Evolutionary conservation across 2,329 filamentous ascomycete genomes (phyloP).

Genomic region (Salinomyces thailandicus): DNA sequence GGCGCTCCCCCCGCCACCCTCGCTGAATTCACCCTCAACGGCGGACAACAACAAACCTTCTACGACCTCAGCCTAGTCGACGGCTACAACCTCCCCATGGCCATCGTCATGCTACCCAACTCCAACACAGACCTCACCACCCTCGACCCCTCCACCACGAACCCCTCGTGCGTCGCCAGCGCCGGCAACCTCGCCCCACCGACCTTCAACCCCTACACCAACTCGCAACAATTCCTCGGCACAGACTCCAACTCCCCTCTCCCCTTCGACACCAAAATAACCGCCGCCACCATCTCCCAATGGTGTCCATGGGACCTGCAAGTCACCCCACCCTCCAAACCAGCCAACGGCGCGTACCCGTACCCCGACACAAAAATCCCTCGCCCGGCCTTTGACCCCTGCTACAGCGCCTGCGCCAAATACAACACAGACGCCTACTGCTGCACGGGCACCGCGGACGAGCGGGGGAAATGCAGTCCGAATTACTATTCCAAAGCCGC

Average conservation of each 20-base stretch:
- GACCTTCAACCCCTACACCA: constrained; percentile 40
- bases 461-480: constrained; percentile 53
- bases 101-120: constrained; percentile 42
- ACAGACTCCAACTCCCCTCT: constrained; percentile 57
- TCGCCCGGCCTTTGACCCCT: constrained; percentile 64
- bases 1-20: constrained; percentile 65
- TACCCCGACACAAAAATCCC: constrained; percentile 67
- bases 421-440: constrained; percentile 59
- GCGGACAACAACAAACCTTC: constrained; percentile 58
- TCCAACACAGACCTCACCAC: constrained; percentile 49
- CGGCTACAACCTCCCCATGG: constrained; percentile 69
- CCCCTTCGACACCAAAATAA: constrained; percentile 53
- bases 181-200: constrained; percentile 44
- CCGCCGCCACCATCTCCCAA: constrained; percentile 45
- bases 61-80: constrained; percentile 81
- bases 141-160: constrained; percentile 66
- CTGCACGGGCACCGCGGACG: constrained; percentile 60
- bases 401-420: constrained; percentile 64
- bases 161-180: constrained; percentile 66
- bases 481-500: constrained; percentile 58
- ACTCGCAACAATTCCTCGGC: constrained; percentile 45
- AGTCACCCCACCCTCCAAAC: constrained; percentile 54
- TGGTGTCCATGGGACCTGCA: constrained; percentile 81
- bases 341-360: constrained; percentile 65
- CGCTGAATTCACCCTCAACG: constrained; percentile 68